Base-by-base conservation (phyloP, 192 early-diverging fungal species). In the Irineochytrium annulatum region DNA sequence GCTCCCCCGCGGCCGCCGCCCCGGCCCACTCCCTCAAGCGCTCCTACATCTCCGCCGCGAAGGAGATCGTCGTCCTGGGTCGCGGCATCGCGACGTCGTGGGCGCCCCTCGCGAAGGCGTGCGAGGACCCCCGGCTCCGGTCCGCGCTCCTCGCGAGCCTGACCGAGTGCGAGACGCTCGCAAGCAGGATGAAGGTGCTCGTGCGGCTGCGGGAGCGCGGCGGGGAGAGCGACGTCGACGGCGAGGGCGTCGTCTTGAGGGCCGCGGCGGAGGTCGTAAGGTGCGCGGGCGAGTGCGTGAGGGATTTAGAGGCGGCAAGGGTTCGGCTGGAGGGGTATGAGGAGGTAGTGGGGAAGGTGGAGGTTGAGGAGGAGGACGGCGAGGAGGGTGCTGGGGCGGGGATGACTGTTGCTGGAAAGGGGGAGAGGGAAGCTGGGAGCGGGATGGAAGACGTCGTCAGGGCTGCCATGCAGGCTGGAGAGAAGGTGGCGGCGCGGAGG, bases 251-350 rank as follows among this genome's bases (percentile, higher is more conserved):
- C 11, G 57, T 69, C 3, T 22, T 64, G 28, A 65, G 49, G 24
- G 48, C 54, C 43, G 68, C 68, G n/a, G 28, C 31, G 16, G 52
- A 64, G 39, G 68, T 69, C 41, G 68, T 69, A 11, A 45, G 48
- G 20, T 55, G 53, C 2, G 62, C 68, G 5, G 39, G 59, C 27
- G 68, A 43, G 0, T 62, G 63, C 4, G 35, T 69, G 33, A 24
- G 24, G 43, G 55, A 60, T 49, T 59, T 69, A 28, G 68, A 69
- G 37, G 68, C 68, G 2, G 68, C 45, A 0, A 60, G 57, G 16
- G 52, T 69, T 0, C 33, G 29, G 56, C 35, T 67, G 8, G 67
- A 33, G 19, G 62, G 45, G 43, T 41, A 41, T 8, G n/a, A 41
- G 37, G 37, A 41, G 37, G 46, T 14, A 22, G 26, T 17, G 6